These are phyloP conservation scores for Chlamydomonas sp. DNA, from an alignment of 139 green algal genomes.

Conservation along the genomic window DNA sequence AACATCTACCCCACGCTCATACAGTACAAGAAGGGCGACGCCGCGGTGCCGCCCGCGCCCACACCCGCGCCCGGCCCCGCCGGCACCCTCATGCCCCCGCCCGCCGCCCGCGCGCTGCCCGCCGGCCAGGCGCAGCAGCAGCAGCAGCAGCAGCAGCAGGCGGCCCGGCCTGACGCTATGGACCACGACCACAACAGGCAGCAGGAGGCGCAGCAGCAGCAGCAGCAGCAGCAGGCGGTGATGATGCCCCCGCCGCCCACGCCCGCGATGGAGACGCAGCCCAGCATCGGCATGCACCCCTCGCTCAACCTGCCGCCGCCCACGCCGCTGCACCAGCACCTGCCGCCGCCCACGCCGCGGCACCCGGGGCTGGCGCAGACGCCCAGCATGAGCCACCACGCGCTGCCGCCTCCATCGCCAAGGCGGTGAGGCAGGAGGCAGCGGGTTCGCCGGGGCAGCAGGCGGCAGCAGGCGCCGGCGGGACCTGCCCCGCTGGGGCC, in stretches of 20 bases:
- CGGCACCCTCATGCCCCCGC: conserved; percentile 4
- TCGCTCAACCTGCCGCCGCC: conserved; percentile 18
- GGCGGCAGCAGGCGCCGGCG: conserved; percentile 15
- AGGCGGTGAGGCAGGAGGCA: background rate
- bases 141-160: background rate
- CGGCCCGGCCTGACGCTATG: too few relatives aligned
- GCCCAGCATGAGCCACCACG: background rate
- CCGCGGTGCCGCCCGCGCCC: conserved; percentile 34
- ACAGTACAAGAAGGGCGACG: conserved; percentile 89
- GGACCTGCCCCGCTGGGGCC: background rate
- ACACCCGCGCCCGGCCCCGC: background rate
- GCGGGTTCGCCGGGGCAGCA: background rate
- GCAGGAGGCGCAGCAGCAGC: background rate
- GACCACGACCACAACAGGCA: background rate
- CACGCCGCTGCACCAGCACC: conserved; percentile 26
- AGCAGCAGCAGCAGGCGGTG: background rate
- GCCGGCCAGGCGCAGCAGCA: background rate
- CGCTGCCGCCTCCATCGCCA: conserved; percentile 18
- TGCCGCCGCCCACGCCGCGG: conserved; percentile 43
- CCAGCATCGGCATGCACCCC: background rate
- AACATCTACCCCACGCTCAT: conserved; percentile 97
- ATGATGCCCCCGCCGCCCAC: conserved; percentile 37
- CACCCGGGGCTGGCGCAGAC: conserved; percentile 19
- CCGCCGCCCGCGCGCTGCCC: background rate
- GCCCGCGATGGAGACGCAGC: conserved; percentile 11